Conservation (phyloP, 176 grass and related monocot genomes). For the Pontederia crassipes region DNA sequence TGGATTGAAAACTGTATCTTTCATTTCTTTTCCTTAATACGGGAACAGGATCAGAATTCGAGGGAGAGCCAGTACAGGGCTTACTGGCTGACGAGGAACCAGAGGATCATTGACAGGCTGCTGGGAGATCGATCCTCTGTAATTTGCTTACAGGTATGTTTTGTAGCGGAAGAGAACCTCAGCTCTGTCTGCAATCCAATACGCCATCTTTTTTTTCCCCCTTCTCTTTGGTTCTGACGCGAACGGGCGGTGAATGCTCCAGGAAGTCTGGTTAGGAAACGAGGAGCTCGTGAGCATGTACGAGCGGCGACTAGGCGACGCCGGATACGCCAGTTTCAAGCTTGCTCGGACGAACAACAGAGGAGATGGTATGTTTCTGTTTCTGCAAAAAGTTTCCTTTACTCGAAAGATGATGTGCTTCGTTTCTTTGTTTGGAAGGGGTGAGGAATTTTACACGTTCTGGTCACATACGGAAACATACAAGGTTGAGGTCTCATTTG, state of each 20-base stretch:
- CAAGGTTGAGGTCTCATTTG: no score
- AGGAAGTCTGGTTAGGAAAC: slow-evolving; percentile 88
- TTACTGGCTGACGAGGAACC: slow-evolving; percentile 65
- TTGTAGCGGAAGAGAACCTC: neutral
- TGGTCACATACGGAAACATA: no score
- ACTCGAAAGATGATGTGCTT: neutral
- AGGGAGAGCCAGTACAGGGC: slow-evolving; percentile 74
- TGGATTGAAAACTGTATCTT: neutral
- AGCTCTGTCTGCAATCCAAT: no score
- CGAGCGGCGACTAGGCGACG: slow-evolving; percentile 49
- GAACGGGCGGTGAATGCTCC: neutral
- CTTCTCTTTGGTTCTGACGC: neutral
- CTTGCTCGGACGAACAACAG: slow-evolving; percentile 85
- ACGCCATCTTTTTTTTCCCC: neutral
- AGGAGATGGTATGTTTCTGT: slow-evolving; percentile 49
- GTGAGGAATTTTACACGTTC: no score
- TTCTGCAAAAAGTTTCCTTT: neutral
- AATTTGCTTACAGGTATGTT: slow-evolving; percentile 72
- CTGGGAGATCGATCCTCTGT: slow-evolving; percentile 56
- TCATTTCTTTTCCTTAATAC: neutral
- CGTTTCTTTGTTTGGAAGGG: neutral
- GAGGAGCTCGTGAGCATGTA: slow-evolving; percentile 82
- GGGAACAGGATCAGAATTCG: slow-evolving; percentile 37
- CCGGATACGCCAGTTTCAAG: slow-evolving; percentile 59
- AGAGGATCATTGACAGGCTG: slow-evolving; percentile 68